Evolutionary conservation across 768 basidiomycete species (phyloP).

Genomic region (Leccinum arenicola): DNA sequence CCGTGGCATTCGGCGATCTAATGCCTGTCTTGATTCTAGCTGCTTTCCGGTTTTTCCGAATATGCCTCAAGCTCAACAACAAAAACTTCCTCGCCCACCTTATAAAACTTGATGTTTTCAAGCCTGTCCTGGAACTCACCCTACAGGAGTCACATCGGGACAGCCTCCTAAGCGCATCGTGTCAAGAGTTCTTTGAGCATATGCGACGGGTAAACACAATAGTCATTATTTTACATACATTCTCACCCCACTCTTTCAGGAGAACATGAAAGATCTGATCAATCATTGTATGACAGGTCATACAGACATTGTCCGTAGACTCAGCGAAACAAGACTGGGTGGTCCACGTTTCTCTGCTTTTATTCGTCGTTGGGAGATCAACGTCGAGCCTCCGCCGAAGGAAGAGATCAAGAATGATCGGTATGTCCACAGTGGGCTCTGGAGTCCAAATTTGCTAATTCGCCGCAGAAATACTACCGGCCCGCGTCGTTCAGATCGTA

Average conservation of each 20-base stretch:
- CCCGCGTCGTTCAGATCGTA: constrained; percentile 42
- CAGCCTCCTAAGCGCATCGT: constrained; percentile 91
- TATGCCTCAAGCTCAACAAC: constrained; percentile 81
- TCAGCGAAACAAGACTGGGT: constrained; percentile 60
- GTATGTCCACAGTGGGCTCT: constrained; percentile 34
- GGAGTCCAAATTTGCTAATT: constrained; percentile 10
- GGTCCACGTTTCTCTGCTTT: constrained; percentile 69
- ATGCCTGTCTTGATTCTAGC: constrained; percentile 44
- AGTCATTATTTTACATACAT: neutral
- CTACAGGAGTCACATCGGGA: constrained; percentile 80
- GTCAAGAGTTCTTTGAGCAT: constrained; percentile 92
- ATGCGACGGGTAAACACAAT: constrained; percentile 71
- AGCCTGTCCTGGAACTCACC: constrained; percentile 83
- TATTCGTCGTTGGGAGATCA: constrained; percentile 86
- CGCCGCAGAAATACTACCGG: constrained; percentile 37
- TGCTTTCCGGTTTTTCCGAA: constrained; percentile 88
- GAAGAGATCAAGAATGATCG: constrained; percentile 49
- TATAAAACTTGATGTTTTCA: constrained; percentile 80
- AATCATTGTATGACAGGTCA: constrained; percentile 79
- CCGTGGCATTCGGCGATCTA: constrained; percentile 6
- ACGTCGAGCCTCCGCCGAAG: constrained; percentile 72
- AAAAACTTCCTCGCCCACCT: constrained; percentile 69
- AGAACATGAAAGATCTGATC: constrained; percentile 86
- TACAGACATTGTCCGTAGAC: constrained; percentile 57
- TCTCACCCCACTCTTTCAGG: constrained; percentile 42